Evolutionary conservation across 2,329 filamentous ascomycete species (phyloP).

Genomic region (Epichloe baconii): DNA sequence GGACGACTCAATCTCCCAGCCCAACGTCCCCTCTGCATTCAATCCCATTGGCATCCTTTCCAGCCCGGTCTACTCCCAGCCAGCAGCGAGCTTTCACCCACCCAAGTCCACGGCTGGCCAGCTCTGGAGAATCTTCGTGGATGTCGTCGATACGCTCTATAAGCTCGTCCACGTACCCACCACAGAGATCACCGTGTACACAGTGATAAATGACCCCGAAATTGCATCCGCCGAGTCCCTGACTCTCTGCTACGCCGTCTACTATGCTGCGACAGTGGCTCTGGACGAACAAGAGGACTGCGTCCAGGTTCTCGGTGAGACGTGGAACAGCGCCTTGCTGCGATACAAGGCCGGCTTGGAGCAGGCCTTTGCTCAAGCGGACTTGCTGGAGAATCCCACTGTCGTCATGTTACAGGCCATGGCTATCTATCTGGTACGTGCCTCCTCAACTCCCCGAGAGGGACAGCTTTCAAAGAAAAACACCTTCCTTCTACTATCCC

Average conservation of each 20-base stretch:
- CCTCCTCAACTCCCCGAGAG: no score
- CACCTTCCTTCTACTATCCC: no score
- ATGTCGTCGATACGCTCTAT: conserved; percentile 16
- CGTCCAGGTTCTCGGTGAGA: conserved; percentile 11
- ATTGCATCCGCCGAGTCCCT: conserved; percentile 14
- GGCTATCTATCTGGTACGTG: conserved; percentile 24
- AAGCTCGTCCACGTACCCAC: conserved; percentile 19
- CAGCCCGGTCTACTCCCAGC: conserved; percentile 7
- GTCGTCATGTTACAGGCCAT: conserved; percentile 21
- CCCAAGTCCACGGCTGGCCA: conserved; percentile 14
- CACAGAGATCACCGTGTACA: conserved; percentile 20
- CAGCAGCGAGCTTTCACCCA: conserved; percentile 13
- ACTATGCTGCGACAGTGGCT: conserved; percentile 31
- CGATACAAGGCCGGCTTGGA: conserved; percentile 23
- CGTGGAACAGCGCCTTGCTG: conserved; percentile 12
- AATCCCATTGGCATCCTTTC: conserved; percentile 23
- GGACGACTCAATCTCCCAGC: conserved; percentile 1
- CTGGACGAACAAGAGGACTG: conserved; percentile 24
- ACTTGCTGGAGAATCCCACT: conserved; percentile 28
- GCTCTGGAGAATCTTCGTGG: conserved; percentile 18
- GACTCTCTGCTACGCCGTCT: conserved; percentile 35
- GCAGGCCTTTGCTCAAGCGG: conserved; percentile 23
- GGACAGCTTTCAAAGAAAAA: no score
- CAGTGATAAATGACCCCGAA: conserved; percentile 16
- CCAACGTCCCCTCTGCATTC: conserved; percentile 12